Conservation (phyloP, 2,329 filamentous ascomycete genomes). For the Botrytis hyacinthi region DNA sequence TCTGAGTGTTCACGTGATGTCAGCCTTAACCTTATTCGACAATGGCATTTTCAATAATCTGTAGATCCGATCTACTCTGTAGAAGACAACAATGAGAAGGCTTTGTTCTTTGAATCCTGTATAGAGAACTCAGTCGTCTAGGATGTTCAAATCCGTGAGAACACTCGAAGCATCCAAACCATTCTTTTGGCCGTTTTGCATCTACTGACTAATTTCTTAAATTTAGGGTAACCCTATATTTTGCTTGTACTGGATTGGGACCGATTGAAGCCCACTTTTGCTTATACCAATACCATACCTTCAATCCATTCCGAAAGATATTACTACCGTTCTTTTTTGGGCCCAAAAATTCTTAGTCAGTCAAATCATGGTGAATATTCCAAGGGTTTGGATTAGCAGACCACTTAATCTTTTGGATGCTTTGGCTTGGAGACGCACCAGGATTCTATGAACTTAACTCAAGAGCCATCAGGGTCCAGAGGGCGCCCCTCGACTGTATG, state of each 20-base stretch:
- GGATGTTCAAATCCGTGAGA: background rate
- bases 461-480: background rate
- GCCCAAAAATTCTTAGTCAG: background rate
- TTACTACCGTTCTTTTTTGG: background rate
- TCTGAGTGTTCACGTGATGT: background rate
- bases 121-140: background rate
- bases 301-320: background rate
- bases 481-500: background rate
- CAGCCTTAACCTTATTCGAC: background rate
- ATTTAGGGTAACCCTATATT: background rate
- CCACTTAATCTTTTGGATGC: background rate
- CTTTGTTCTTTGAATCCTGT: background rate
- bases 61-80: background rate
- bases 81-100: too few relatives aligned
- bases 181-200: background rate
- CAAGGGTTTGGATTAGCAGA: background rate
- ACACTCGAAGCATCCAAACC: background rate
- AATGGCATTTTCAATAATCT: background rate
- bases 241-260: background rate
- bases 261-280: background rate
- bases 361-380: background rate
- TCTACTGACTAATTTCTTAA: background rate
- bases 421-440: background rate
- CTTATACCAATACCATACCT: background rate
- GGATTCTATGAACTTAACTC: background rate